Evolutionary conservation across 768 basidiomycete species (phyloP).

Genomic region (Serendipita sp.): DNA sequence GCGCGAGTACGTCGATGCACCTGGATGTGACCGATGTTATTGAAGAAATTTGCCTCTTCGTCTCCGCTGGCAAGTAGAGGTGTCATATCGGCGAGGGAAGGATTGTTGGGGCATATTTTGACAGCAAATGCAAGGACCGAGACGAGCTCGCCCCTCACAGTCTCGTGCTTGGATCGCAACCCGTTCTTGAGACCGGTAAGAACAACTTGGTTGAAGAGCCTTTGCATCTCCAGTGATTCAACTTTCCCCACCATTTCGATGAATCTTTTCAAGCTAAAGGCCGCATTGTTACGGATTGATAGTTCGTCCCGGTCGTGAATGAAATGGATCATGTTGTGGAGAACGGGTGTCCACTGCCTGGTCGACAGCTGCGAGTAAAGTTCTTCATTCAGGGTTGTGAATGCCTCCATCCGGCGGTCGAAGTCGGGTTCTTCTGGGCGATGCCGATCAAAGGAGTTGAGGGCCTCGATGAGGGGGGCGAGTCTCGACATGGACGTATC

Average conservation of each 20-base stretch:
- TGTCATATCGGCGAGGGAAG: constrained; percentile 59
- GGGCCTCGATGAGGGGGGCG: constrained; percentile 39
- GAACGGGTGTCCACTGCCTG: constrained; percentile 61
- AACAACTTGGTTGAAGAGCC: constrained; percentile 45
- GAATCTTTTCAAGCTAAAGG: constrained; percentile 61
- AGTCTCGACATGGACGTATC: constrained; percentile 32
- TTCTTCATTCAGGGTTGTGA: constrained; percentile 55
- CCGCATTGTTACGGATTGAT: constrained; percentile 67
- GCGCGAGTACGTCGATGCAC: constrained; percentile 78
- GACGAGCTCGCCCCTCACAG: constrained; percentile 74
- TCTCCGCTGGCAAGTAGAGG: constrained; percentile 73
- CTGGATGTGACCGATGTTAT: constrained; percentile 89
- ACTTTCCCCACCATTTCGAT: constrained; percentile 37
- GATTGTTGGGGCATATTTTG: constrained; percentile 40
- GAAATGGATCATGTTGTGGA: constrained; percentile 71
- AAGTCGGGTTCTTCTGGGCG: constrained; percentile 89
- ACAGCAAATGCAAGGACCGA: constrained; percentile 65
- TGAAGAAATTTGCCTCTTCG: constrained; percentile 92
- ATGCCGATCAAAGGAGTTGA: constrained; percentile 76
- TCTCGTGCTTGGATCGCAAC: constrained; percentile 62
- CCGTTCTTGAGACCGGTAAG: constrained; percentile 69
- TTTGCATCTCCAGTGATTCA: constrained; percentile 24
- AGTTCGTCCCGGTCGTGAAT: constrained; percentile 84
- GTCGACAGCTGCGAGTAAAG: constrained; percentile 34
- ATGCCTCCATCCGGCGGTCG: constrained; percentile 64